Base-by-base conservation (phyloP, 1,284 basidiomycete species). In the Ganoderma boninense region DNA sequence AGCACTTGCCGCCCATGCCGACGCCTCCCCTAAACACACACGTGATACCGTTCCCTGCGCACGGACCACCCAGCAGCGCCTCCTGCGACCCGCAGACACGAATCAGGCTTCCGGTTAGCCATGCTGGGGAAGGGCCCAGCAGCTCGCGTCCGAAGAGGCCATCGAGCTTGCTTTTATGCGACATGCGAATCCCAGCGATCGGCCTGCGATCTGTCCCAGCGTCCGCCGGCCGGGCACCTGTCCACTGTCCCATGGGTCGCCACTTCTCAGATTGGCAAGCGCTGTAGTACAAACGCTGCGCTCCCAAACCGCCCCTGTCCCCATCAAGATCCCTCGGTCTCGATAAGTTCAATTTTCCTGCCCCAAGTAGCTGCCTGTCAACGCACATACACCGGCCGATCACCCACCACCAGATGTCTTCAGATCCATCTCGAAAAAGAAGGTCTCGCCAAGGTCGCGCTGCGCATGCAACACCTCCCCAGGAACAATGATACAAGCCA, bases 21-120 rank as follows among this genome's bases (percentile, higher is more conserved):
- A 46, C 38, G 42, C 71, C 68, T 61, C 44, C 71, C 68, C 65
- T 69, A 59, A 62, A 65, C 52, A 1, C 26, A 20, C 64, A 68
- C 66, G 66, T 68, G 62, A 65, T 14, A 11, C 40, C 23, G 6
- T 23, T 32, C 40, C 43, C 62, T 32, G 62, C 67, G 62, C 67
- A 68, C 67, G 67, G 67, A 68, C 67, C 67, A 68, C 44, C 62
- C 57, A 32, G 20, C 26, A 20, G 46, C 46, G 46, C 38, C 46
- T 32, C 26, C 43, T 49, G 26, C 23, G 44, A 32, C 5, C 43
- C 13, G 18, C 29, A 32, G 46, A 38, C 44, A 52, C 26, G 26
- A 64, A 64, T 56, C 13, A 20, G 29, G 54, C 29, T 7, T 18
- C 29, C 18, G 29, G 54, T 57, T 57, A 35, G 26, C 54, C 54